These are phyloP conservation scores for Linnemannia zychae DNA, from an alignment of 192 early-diverging fungal genomes.

Conservation along the genomic window DNA sequence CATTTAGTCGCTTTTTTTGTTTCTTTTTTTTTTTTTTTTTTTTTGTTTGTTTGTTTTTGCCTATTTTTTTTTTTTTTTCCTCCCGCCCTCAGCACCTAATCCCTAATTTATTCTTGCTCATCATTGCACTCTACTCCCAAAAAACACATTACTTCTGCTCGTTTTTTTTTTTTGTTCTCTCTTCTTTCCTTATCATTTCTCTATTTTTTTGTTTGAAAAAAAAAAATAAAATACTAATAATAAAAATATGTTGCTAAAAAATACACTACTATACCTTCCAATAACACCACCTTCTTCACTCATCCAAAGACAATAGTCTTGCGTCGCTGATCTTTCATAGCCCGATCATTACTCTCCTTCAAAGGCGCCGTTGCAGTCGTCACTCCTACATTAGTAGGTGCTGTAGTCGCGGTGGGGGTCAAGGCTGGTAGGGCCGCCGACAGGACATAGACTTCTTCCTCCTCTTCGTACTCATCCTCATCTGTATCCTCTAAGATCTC, in stretches of 20 bases:
- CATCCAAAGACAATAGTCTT: slow-evolving; percentile 44
- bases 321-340: slow-evolving; percentile 22
- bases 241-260: no score
- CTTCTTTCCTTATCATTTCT: neutral
- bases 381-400: neutral
- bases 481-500: slow-evolving; percentile 43
- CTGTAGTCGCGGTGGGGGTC: neutral
- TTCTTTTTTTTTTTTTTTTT: no score
- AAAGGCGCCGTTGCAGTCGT: neutral
- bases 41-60: neutral
- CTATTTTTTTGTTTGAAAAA: neutral
- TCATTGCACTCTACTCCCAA: neutral
- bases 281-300: neutral
- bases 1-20: neutral
- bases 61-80: neutral
- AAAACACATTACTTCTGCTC: neutral
- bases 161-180: neutral
- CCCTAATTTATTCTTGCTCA: neutral
- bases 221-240: neutral
- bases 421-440: neutral
- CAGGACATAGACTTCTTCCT: slow-evolving; percentile 10
- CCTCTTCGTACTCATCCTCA: slow-evolving; percentile 30
- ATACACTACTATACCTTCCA: no score
- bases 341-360: slow-evolving; percentile 9
- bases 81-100: neutral